Base-by-base conservation (phyloP, 768 basidiomycete species). In the Chiua virens region DNA sequence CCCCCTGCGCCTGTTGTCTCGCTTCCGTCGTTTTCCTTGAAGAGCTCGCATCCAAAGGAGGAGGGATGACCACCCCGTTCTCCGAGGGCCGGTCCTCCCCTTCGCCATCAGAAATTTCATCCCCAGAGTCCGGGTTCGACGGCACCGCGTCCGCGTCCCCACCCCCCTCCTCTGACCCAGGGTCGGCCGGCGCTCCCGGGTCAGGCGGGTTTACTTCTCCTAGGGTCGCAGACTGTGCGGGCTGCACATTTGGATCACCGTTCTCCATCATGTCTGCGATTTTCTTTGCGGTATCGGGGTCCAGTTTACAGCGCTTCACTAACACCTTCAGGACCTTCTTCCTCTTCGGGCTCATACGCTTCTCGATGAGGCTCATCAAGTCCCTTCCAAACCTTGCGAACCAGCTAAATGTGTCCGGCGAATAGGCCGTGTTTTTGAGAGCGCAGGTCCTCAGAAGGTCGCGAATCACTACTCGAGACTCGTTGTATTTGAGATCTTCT, bases 221-320 rank as follows among this genome's bases (percentile, higher is more conserved):
- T 20, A 2, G 3, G 9, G 1, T 25, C 38, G 21, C 39, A 14
- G 3, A 5, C 22, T 28, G 47, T 11, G 28, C 30, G 21, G 38
- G 46, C 39, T 20, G 42, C 18, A 11, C 20, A 11, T 44, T 43
- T 22, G 42, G 4, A 25, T 54, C 64, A 20, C 47, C 49, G 9
- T 50, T 52, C 28, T 47, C 54, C 53, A 67, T 63, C 48, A 67
- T 54, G 4, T 48, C 46, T 18, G 46, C 68, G 11, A 67, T 52
- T 45, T 28, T 55, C 38, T 40, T 55, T 17, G 66, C 66, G 1
- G 61, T 63, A 6, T 64, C 66, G 13, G 46, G 43, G 22, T 66
- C 60, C 56, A 69, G 50, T 34, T 53, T 56, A 41, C 67, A 69
- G 17, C 66, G 68, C 15, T 49, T n/a, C 21, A 45, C 58, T 46